phyloP scores from a whole-genome alignment of 1,139 yeast genomes.

The Candida sanyaensis region DNA sequence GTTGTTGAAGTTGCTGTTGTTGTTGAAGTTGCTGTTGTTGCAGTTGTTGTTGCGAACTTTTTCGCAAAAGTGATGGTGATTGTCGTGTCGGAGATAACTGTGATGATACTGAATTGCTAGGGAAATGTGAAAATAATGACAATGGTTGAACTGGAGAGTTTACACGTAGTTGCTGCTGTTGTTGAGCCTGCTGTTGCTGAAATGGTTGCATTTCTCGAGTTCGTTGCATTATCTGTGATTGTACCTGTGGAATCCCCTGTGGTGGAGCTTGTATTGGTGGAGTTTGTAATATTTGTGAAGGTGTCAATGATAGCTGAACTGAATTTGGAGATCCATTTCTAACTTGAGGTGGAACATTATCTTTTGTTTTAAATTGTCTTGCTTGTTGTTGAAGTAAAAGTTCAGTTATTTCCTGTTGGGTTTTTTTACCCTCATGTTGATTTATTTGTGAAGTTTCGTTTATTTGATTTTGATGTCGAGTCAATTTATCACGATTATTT shows the following conservation, averaged over 20 bases:
- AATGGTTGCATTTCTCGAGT: too few species aligned
- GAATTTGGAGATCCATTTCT: neutral
- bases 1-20: neutral
- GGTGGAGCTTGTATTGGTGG: neutral
- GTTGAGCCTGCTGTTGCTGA: constrained; percentile 3
- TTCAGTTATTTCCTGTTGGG: neutral
- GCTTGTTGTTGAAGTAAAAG: too few species aligned
- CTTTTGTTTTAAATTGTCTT: too few species aligned
- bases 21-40: neutral
- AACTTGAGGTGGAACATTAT: neutral
- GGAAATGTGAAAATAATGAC: neutral
- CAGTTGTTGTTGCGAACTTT: neutral
- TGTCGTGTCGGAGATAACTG: neutral
- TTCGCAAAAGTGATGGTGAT: neutral
- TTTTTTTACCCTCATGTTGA: neutral
- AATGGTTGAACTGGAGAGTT: neutral
- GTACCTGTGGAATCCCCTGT: neutral
- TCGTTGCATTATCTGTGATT: neutral
- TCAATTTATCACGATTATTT: constrained; percentile 25
- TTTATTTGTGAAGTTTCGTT: neutral
- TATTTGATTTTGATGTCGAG: constrained; percentile 18
- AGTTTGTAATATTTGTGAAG: neutral
- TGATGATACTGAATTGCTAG: neutral
- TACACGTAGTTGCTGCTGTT: constrained; percentile 5
- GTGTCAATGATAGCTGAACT: neutral